Percentiles rank a stretch among this genome's conserved stretches.
Evolutionary conservation across 176 grass and related monocot genomes (phyloP).

Genomic region (Bothriochloa decipiens): DNA sequence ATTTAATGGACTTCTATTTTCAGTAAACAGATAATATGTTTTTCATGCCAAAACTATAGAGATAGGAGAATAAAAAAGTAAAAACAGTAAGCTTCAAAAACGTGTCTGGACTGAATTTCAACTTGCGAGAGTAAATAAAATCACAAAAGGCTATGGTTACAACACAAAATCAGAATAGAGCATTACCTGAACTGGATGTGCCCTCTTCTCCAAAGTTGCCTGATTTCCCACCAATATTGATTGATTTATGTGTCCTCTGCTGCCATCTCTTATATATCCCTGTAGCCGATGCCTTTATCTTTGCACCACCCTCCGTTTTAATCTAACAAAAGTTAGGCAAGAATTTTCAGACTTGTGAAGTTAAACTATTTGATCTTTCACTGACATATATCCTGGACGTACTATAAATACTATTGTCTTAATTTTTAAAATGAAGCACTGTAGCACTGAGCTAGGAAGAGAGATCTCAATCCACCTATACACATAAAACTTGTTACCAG

Average conservation of each 20-base stretch:
- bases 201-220: conserved; percentile 39
- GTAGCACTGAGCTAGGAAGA: not conserved
- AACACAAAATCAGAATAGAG: conserved; percentile 9
- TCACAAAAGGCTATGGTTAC: not conserved
- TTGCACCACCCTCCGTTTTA: conserved; percentile 75
- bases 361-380: not conserved
- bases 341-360: not conserved
- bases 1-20: not conserved
- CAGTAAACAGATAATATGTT: not conserved
- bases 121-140: conserved; percentile 5
- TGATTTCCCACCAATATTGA: conserved; percentile 64
- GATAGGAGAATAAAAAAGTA: not conserved
- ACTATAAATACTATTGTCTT: not conserved
- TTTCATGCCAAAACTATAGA: not conserved
- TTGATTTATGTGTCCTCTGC: conserved; percentile 71
- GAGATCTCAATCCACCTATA: not conserved
- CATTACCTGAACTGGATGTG: conserved; percentile 48
- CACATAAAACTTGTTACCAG: not conserved
- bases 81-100: not conserved
- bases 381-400: conserved; percentile 1
- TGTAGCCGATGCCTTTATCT: conserved; percentile 65
- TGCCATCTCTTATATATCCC: conserved; percentile 93
- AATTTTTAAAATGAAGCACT: not conserved
- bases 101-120: not conserved
- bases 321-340: conserved; percentile 49